These are phyloP conservation scores for Phytopythium delawarense DNA, from an alignment of 352 stramenopile genomes.

Conservation along the genomic window DNA sequence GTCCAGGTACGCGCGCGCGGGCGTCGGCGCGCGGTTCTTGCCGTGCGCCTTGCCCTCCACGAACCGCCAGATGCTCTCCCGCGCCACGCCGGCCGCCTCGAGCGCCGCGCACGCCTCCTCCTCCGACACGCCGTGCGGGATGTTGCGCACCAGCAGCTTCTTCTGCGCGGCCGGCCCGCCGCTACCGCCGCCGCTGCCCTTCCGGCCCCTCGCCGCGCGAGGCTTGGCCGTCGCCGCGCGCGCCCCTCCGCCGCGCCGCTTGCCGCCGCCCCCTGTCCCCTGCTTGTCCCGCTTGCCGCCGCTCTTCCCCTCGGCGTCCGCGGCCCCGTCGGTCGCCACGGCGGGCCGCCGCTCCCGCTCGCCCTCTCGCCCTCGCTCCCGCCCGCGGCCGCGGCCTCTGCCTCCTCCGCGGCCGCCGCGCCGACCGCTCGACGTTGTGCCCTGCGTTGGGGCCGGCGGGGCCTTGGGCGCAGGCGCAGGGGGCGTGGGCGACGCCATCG, in stretches of 20 bases:
- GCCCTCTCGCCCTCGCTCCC: background rate
- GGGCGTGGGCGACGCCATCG: background rate
- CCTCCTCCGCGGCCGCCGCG: background rate
- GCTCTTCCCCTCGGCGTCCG: constrained; percentile 2
- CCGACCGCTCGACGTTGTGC: background rate
- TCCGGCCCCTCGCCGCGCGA: constrained; percentile 13
- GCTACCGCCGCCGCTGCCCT: constrained; percentile 15
- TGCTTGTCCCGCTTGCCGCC: background rate
- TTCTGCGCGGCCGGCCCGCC: constrained; percentile 31
- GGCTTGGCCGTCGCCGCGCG: constrained; percentile 17
- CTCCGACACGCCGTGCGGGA: constrained; percentile 42
- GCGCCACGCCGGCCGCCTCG: constrained; percentile 26
- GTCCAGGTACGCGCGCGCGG: constrained; percentile 65
- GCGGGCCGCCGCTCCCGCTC: background rate
- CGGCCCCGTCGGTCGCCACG: background rate
- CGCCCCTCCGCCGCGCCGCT: constrained; percentile 9
- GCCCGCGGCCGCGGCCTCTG: constrained; percentile 4
- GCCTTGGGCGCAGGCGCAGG: background rate
- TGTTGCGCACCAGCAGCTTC: constrained; percentile 71
- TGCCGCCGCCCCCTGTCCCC: constrained; percentile 12
- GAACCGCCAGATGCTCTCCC: constrained; percentile 58
- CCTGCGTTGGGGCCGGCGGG: background rate
- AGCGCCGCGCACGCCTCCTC: constrained; percentile 34
- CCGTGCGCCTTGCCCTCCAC: constrained; percentile 44
- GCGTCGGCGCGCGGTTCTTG: constrained; percentile 49